Base-by-base conservation (phyloP, 2,329 filamentous ascomycete species). In the Alternaria dauci region DNA sequence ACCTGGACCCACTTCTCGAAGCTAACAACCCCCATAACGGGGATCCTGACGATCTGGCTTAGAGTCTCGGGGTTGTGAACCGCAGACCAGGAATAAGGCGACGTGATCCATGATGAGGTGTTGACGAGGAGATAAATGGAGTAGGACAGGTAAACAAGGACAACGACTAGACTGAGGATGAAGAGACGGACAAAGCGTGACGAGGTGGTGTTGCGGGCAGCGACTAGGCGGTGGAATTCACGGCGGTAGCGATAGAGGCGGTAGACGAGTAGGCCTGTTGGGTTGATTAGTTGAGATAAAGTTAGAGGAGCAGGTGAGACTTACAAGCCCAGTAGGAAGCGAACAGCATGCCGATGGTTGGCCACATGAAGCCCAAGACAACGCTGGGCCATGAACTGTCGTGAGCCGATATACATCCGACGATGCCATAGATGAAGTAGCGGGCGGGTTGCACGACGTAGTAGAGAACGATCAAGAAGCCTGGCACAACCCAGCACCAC, bases 181-280 rank as follows among this genome's bases (percentile, higher is more conserved):
- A 88, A 87, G 44, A 88, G 84, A 39, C 89, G 85, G 54, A 88
- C 66, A 79, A 91, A 91, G 59, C 87, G 84, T 1, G 86, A 85
- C 52, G 85, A 85, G 55, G 78, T 88, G 38, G 85, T 82, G 51
- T 83, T 84, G 56, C 82, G 82, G 42, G 82, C 81, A 12, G 79
- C 77, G 9, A 91, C 78, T 39, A 91, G 83, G 18, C 80, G 75
- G 26, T 83, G 80, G 67, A 91, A 88, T 53, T 87, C 82, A 36
- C 78, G 79, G 52, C 87, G 84, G 72, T 91, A 89, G 57, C 81
- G 84, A 70, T 82, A 81, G 34, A 91, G 82, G n/a, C 89, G 87
- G 61, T 82, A 78, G 30, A 89, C 72, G 5, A 90, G 84, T 26
- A 90, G 74, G 9, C 80, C 88, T 90, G 59, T 42, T 9, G 8